Conservation (phyloP, 2,329 filamentous ascomycete genomes). For the Alternaria sp. region DNA sequence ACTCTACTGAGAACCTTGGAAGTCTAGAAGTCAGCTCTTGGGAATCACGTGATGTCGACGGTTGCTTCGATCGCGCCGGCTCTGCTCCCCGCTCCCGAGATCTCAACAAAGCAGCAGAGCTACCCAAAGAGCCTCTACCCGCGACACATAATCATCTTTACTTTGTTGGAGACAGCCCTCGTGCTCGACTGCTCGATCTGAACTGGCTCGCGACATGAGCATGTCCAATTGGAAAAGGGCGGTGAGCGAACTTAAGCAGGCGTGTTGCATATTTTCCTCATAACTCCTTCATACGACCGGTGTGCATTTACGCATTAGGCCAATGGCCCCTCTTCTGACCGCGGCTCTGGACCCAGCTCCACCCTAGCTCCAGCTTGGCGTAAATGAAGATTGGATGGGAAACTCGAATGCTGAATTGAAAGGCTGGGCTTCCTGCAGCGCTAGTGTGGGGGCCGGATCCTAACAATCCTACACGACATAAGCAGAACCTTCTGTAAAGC, state of each 20-base stretch:
- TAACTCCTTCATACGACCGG: constrained; percentile 8
- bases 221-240: constrained; percentile 26
- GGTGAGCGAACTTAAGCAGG: constrained; percentile 21
- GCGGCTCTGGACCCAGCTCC: constrained; percentile 9
- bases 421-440: constrained; percentile 27
- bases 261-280: constrained; percentile 7
- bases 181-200: background rate
- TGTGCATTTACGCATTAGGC: background rate
- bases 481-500: background rate
- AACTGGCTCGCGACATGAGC: background rate
- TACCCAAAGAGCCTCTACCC: background rate
- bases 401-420: constrained; percentile 11
- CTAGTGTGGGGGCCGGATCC: constrained; percentile 24
- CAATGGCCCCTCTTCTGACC: constrained; percentile 6
- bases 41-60: background rate
- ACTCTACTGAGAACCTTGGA: too few relatives aligned
- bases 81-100: background rate
- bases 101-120: background rate
- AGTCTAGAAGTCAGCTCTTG: background rate
- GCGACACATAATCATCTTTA: background rate
- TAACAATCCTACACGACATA: constrained; percentile 9
- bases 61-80: background rate
- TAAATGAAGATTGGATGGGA: constrained; percentile 23
- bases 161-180: background rate
- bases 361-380: constrained; percentile 22